Base-by-base conservation (phyloP, 2,329 filamentous ascomycete species). In the Parafenestella ontariensis region DNA sequence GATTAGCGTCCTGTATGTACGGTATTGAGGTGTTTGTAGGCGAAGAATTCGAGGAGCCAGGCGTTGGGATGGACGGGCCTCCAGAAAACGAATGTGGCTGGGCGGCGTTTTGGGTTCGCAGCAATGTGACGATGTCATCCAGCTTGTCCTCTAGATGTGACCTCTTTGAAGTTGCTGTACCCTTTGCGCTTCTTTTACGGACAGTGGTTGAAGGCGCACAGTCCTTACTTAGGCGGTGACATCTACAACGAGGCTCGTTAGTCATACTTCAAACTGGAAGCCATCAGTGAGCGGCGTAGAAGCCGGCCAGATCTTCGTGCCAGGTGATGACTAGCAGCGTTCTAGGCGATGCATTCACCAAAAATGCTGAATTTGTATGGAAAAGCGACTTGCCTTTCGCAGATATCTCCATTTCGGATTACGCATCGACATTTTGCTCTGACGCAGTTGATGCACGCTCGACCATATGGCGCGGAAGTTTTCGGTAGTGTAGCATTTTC, bases 101-200 rank as follows among this genome's bases (percentile, higher is more conserved):
- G 20, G 15, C 23, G 29, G 17, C 21, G 15, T 20, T 42, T 31
- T 66, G 61, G 3, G 60, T 59, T n/a, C 64, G 65, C 6, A 73
- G 60, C 17, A 74, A 33, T 1, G 65, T 56, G 3, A 72, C 71
- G 1, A 75, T 45, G 36, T 65, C 65, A 39, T 72, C 65, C 9
- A 75, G 55, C 20, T 71, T 74, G 10, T 73, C 68, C 39, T 75
- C 72, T 3, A 75, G 46, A 21, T 62, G 56, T 4, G 59, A 53
- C 11, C 57, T 62, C 56, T 52, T 60, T 1, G 49, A 52, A 6
- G 18, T 11, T 41, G 42, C 13, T 1, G 28, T 50, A 2, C 33
- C 49, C 21, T 50, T 62, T 5, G 52, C 9, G 26, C 47, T 39
- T 43, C 41, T 51, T 26, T 49, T 56, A 13, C 64, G 60, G 15